Evolutionary conservation across 805 yeast species (phyloP).

Genomic region (Hanseniaspora valbyensis): DNA sequence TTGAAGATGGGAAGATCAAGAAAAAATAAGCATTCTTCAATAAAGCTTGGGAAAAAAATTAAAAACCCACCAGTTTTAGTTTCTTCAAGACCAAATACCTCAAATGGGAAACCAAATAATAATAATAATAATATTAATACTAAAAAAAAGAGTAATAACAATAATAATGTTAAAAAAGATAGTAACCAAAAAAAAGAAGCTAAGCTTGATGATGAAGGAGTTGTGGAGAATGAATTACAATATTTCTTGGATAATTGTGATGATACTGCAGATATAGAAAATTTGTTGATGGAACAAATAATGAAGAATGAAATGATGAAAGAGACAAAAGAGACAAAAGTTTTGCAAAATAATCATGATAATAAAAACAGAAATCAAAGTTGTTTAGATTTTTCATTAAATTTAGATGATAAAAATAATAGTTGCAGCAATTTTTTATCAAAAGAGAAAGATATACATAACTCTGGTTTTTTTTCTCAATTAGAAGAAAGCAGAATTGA

Average conservation of each 20-base stretch:
- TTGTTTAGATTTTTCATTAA: too few species aligned
- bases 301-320: neutral
- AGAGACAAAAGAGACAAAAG: neutral
- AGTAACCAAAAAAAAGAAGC: neutral
- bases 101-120: neutral
- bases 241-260: neutral
- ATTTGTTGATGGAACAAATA: slow-evolving; percentile 6
- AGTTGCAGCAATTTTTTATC: neutral
- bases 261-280: slow-evolving; percentile 8
- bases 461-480: neutral
- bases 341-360: neutral
- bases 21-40: neutral
- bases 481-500: neutral
- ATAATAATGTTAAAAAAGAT: neutral
- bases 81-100: slow-evolving; percentile 9
- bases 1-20: neutral
- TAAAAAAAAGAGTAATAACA: too few species aligned
- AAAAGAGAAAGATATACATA: neutral
- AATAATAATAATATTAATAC: too few species aligned
- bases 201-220: neutral
- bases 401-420: neutral
- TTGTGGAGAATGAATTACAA: neutral
- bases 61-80: slow-evolving; percentile 5
- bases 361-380: too few species aligned
- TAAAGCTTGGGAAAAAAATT: neutral